These are phyloP conservation scores for Termitomyces sp. DNA, from an alignment of 768 basidiomycete genomes.

Conservation along the genomic window DNA sequence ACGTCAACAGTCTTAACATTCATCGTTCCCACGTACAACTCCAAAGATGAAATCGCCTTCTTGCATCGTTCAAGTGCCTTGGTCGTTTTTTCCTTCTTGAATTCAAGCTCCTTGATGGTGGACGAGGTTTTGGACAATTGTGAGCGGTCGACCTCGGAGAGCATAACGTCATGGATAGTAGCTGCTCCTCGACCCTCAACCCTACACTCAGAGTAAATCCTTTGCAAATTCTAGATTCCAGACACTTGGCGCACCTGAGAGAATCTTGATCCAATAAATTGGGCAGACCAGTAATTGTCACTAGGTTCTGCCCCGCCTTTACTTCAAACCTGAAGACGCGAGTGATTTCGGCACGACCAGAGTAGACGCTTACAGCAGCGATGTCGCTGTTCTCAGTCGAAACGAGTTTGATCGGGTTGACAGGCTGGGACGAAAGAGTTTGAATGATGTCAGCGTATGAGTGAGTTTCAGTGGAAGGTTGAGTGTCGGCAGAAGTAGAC, in stretches of 20 bases:
- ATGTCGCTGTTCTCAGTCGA: constrained; percentile 30
- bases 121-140: constrained; percentile 19
- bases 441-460: background rate
- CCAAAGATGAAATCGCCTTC: constrained; percentile 21
- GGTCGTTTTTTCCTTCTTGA: constrained; percentile 17
- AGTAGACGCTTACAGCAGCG: constrained; percentile 32
- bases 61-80: constrained; percentile 26
- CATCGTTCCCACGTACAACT: constrained; percentile 8
- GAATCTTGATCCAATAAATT: constrained; percentile 31
- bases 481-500: background rate
- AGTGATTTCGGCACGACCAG: constrained; percentile 35
- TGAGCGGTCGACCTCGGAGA: constrained; percentile 18
- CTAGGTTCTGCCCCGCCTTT: constrained; percentile 33
- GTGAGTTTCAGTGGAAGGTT: background rate
- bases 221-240: too few relatives aligned
- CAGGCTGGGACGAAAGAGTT: background rate
- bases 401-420: constrained; percentile 23
- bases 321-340: constrained; percentile 32
- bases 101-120: constrained; percentile 17
- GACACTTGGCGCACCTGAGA: constrained; percentile 24
- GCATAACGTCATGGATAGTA: constrained; percentile 39
- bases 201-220: constrained; percentile 15
- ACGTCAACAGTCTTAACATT: constrained; percentile 23
- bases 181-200: constrained; percentile 40
- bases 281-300: constrained; percentile 33